Percentiles rank a stretch among this genome's conserved stretches.
These are phyloP conservation scores for Penicillium subrubescens DNA, from an alignment of 495 filamentous ascomycete genomes.

Conservation along the genomic window DNA sequence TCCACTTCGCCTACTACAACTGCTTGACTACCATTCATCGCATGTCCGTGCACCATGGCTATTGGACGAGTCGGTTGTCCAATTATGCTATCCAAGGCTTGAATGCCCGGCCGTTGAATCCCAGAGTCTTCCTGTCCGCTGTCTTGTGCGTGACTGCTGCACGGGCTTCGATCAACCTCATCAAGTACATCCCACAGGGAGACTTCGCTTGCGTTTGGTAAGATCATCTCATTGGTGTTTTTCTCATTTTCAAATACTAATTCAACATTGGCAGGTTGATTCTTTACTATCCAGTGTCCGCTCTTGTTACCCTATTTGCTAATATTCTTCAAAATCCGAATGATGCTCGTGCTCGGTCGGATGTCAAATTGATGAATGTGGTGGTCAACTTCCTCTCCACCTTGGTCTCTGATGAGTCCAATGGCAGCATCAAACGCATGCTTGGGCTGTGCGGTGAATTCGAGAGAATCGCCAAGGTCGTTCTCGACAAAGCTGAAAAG, in stretches of 20 bases:
- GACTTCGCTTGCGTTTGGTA: conserved; percentile 96
- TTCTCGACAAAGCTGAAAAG: conserved; percentile 87
- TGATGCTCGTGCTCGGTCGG: conserved; percentile 82
- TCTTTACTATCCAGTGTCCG: conserved; percentile 95
- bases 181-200: conserved; percentile 94
- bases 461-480: conserved; percentile 88
- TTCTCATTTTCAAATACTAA: background rate
- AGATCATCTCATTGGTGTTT: conserved; percentile 31
- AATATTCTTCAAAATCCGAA: conserved; percentile 96
- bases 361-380: conserved; percentile 86
- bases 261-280: conserved; percentile 66
- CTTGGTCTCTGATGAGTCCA: conserved; percentile 74
- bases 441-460: conserved; percentile 91
- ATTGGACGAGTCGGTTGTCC: conserved; percentile 94
- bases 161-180: conserved; percentile 86
- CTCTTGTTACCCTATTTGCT: conserved; percentile 92
- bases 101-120: conserved; percentile 88
- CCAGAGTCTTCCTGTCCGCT: conserved; percentile 91
- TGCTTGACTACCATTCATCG: conserved; percentile 96
- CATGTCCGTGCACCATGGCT: conserved; percentile 97
- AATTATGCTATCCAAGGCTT: conserved; percentile 94
- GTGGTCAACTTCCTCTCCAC: conserved; percentile 88
- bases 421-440: conserved; percentile 89
- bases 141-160: conserved; percentile 90
- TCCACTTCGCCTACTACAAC: conserved; percentile 98